Evolutionary conservation across 2,329 filamentous ascomycete genomes (phyloP), one percentile per base, ranked within the genome.

Genomic region (Tolypocladium amazonense): DNA sequence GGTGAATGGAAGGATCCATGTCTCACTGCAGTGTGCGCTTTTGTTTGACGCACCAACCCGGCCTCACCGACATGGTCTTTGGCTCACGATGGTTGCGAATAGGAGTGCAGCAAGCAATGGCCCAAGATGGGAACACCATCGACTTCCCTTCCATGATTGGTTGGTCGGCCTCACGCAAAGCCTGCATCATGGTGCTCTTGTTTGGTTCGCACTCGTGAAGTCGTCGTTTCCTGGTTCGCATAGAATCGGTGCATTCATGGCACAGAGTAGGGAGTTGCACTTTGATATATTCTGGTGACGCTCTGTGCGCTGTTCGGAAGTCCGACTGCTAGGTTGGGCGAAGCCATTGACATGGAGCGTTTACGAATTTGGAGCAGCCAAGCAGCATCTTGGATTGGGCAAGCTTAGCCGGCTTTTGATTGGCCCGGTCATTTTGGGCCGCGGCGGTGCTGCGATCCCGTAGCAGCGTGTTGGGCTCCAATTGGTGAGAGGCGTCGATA

Each of bases 401-500:
- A 47, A 23, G 55, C 37, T 12, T 23, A 20, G 12, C 9, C 4
- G 47, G 45, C 27, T 4, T 9, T 57, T 66, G 66, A 70, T 69
- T 71, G 69, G 68, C 58, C 47, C 39, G 57, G 12, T 27, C 60
- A 27, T 18, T 53, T 69, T 63, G 63, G 66, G 66, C 69, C 66
- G 62, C 63, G 68, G 64, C 60, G 67, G 59, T 33, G 25, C 55
- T 37, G 37, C 35, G 15, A 47, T 35, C 18, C 35, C 61, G 45
- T 53, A 30, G 45, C 60, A 65, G 66, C 67, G 65, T 63, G 69
- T 73, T 72, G 66, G 71, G 72, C 71, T 65, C 64, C 67, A 70
- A 75, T 69, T 70, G 69, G 72, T 65, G 68, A 63, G 64, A 68
- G 65, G 72, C 72, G 69, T 75, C 72, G 73, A 66, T 75, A 72